phyloP scores from a whole-genome alignment of 2,329 filamentous ascomycete genomes.

The Pleoardoris graminearum region DNA sequence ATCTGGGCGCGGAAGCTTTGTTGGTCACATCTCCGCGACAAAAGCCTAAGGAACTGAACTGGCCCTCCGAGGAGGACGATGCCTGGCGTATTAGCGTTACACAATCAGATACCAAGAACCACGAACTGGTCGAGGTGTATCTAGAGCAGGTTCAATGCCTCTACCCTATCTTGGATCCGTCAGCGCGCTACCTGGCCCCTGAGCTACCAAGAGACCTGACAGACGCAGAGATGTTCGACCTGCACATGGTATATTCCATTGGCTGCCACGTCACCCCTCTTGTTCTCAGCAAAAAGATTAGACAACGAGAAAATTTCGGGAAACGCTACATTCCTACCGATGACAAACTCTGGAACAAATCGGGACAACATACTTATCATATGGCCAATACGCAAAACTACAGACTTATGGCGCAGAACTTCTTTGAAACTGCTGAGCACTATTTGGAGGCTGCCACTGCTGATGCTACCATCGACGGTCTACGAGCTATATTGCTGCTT shows the following conservation, averaged over 20 bases:
- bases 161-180: constrained; percentile 30
- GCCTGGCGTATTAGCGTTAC: constrained; percentile 29
- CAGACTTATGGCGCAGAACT: constrained; percentile 30
- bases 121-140: constrained; percentile 38
- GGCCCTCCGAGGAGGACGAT: constrained; percentile 24
- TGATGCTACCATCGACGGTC: constrained; percentile 36
- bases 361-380: constrained; percentile 33
- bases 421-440: constrained; percentile 36
- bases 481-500: constrained; percentile 38
- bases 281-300: constrained; percentile 22
- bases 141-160: constrained; percentile 31
- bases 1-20: constrained; percentile 41
- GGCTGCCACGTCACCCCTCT: constrained; percentile 38
- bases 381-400: constrained; percentile 37
- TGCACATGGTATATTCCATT: constrained; percentile 45
- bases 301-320: constrained; percentile 25
- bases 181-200: constrained; percentile 28
- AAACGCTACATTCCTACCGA: constrained; percentile 21
- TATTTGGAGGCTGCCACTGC: constrained; percentile 38
- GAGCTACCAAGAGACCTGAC: constrained; percentile 29
- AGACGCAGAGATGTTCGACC: constrained; percentile 31
- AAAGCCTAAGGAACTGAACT: constrained; percentile 20
- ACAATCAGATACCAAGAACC: constrained; percentile 27
- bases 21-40: constrained; percentile 37
- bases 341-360: constrained; percentile 16